These are phyloP conservation scores for Annona cherimola DNA, from an alignment of 164 flowering plant species.

Conservation along the genomic window DNA sequence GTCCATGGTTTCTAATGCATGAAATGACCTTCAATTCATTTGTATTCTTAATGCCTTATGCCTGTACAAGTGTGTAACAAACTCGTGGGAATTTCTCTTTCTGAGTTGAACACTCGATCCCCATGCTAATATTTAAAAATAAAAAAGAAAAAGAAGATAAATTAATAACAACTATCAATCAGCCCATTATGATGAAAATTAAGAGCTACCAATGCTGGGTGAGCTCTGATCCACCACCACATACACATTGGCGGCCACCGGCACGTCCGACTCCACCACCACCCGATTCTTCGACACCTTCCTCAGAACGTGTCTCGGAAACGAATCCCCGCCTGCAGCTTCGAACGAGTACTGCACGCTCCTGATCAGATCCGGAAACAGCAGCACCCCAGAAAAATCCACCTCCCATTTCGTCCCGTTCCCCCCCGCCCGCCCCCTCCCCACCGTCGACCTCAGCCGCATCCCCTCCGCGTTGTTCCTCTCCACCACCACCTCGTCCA, in stretches of 20 bases:
- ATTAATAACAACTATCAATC: too few species aligned
- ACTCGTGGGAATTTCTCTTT: too few species aligned
- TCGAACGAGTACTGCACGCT: slow-evolving; percentile 14
- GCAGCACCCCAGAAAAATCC: slow-evolving; percentile 13
- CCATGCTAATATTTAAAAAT: too few species aligned
- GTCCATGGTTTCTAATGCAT: too few species aligned
- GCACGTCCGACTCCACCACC: slow-evolving; percentile 47
- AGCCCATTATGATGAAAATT: too few species aligned
- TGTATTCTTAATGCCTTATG: too few species aligned
- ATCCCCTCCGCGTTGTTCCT: slow-evolving; percentile 16
- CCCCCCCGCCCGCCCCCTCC: background rate
- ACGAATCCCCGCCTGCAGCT: slow-evolving; percentile 5
- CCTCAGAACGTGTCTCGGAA: slow-evolving; percentile 59
- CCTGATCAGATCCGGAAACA: slow-evolving; percentile 12
- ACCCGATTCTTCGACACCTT: slow-evolving; percentile 53
- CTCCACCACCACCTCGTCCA: slow-evolving; percentile 71
- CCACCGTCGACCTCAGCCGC: slow-evolving; percentile 13
- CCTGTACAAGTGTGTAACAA: too few species aligned
- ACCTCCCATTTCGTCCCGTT: slow-evolving; percentile 9
- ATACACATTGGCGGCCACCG: slow-evolving; percentile 46
- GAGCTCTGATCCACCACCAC: slow-evolving; percentile 60
- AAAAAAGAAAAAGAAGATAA: too few species aligned
- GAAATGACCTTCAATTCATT: too few species aligned
- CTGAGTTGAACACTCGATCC: too few species aligned
- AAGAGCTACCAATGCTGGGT: background rate